phyloP scores from a whole-genome alignment of 2,329 filamentous ascomycete genomes.

The Lasiodiplodia citricola region DNA sequence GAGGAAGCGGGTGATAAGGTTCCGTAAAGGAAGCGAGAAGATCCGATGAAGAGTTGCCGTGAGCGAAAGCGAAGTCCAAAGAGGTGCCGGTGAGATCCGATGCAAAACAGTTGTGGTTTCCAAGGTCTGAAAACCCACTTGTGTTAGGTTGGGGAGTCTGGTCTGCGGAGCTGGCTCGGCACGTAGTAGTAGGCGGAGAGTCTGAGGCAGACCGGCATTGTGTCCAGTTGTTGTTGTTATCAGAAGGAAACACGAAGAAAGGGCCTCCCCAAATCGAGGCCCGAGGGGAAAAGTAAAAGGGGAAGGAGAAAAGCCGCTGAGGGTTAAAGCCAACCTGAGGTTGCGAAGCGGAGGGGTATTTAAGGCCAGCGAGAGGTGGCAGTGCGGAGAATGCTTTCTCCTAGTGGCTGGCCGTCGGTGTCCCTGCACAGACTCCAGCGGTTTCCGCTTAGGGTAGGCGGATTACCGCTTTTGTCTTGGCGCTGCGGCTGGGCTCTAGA shows the following conservation, averaged over 20 bases:
- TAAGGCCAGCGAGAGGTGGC: neutral
- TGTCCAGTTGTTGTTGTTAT: neutral
- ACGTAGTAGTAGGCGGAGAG: neutral
- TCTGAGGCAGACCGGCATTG: neutral
- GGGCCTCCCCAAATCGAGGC: slow-evolving; percentile 16
- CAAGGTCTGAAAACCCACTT: neutral
- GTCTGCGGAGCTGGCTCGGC: neutral
- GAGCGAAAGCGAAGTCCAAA: slow-evolving; percentile 9
- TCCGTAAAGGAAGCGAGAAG: slow-evolving; percentile 10
- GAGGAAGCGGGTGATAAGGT: neutral
- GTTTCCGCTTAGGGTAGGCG: neutral
- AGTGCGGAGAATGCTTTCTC: slow-evolving; percentile 5
- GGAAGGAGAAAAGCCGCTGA: neutral
- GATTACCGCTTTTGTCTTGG: neutral
- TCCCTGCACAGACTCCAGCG: neutral
- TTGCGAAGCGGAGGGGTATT: neutral
- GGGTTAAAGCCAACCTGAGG: neutral
- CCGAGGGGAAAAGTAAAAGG: neutral
- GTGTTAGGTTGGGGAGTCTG: slow-evolving; percentile 5
- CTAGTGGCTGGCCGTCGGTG: neutral
- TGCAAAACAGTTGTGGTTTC: neutral
- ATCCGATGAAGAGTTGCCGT: slow-evolving; percentile 10
- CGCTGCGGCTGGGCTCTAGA: neutral
- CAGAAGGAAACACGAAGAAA: slow-evolving; percentile 9
- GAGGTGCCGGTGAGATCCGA: slow-evolving; percentile 10